These are phyloP conservation scores for Nicotiana undulata DNA, from an alignment of 257 asterid species.

Conservation along the genomic window DNA sequence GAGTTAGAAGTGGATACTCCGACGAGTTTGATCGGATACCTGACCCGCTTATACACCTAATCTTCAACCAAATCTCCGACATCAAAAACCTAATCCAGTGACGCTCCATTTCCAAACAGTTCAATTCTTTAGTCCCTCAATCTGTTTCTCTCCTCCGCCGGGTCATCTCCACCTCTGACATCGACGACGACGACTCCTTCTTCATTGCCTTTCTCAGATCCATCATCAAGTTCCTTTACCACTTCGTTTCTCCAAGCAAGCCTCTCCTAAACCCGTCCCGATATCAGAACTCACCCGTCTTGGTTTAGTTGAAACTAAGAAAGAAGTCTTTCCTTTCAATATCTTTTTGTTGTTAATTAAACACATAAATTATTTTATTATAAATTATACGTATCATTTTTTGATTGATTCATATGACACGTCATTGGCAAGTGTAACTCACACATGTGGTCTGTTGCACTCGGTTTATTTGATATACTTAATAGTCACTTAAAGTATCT, in stretches of 20 bases:
- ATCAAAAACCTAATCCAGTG: slow-evolving; percentile 49
- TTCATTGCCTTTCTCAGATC: slow-evolving; percentile 32
- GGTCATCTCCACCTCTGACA: slow-evolving; percentile 35
- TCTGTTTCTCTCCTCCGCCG: slow-evolving; percentile 49
- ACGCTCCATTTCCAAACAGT: slow-evolving; percentile 38
- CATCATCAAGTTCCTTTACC: slow-evolving; percentile 29
- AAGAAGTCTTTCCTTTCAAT: too few species aligned
- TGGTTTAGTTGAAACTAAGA: too few species aligned
- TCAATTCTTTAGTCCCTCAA: slow-evolving; percentile 49
- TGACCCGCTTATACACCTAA: slow-evolving; percentile 48
- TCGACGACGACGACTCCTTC: slow-evolving; percentile 23
- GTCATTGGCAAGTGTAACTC: too few species aligned
- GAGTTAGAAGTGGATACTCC: slow-evolving; percentile 13
- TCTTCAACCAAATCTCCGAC: slow-evolving; percentile 49
- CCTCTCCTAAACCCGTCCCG: slow-evolving; percentile 7
- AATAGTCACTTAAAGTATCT: too few species aligned
- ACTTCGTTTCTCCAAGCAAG: slow-evolving; percentile 20
- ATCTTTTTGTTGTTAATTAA: too few species aligned
- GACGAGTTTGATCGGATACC: slow-evolving; percentile 46
- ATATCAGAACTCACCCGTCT: slow-evolving; percentile 33
- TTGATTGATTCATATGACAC: too few species aligned
- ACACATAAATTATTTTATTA: too few species aligned
- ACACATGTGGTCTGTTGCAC: too few species aligned
- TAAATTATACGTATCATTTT: too few species aligned
- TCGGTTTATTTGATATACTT: too few species aligned